phyloP scores from a whole-genome alignment of 768 basidiomycete genomes.

The Kondoa subrosea region DNA sequence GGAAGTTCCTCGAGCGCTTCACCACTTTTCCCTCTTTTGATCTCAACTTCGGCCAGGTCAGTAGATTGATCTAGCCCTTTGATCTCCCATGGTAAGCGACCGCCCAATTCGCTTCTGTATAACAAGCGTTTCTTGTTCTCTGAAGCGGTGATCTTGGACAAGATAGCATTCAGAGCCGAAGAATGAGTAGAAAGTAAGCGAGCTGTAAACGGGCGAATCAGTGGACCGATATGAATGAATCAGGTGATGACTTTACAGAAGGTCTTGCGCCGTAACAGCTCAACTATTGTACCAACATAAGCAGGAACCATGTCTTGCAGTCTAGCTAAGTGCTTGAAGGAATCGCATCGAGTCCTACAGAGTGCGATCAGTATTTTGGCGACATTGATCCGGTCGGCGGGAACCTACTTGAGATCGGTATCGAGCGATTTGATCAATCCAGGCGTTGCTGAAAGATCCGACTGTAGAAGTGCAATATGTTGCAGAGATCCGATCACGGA shows the following conservation, averaged over 20 bases:
- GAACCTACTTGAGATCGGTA: conserved; percentile 22
- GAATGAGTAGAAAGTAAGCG: conserved; percentile 63
- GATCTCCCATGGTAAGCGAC: conserved; percentile 71
- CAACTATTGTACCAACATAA: conserved; percentile 76
- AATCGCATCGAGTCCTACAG: conserved; percentile 36
- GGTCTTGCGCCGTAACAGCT: conserved; percentile 77
- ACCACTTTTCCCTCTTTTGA: conserved; percentile 36
- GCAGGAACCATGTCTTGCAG: conserved; percentile 79
- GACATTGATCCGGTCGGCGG: not conserved
- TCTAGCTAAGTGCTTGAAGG: conserved; percentile 77
- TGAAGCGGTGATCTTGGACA: conserved; percentile 62
- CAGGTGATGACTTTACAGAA: conserved; percentile 42
- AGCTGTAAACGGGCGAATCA: conserved; percentile 7
- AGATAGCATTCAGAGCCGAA: conserved; percentile 61
- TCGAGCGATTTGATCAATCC: conserved; percentile 49
- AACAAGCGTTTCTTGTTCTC: conserved; percentile 69
- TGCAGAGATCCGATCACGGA: conserved; percentile 45
- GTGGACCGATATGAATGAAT: not conserved
- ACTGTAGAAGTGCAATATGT: conserved; percentile 63
- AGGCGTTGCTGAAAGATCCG: conserved; percentile 59
- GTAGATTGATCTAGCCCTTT: conserved; percentile 40
- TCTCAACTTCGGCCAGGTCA: conserved; percentile 47
- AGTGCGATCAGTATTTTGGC: not conserved
- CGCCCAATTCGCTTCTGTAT: conserved; percentile 68
- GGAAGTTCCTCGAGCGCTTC: conserved; percentile 34